phyloP scores from a whole-genome alignment of 257 asterid genomes.

The Penstemon barbatus region DNA sequence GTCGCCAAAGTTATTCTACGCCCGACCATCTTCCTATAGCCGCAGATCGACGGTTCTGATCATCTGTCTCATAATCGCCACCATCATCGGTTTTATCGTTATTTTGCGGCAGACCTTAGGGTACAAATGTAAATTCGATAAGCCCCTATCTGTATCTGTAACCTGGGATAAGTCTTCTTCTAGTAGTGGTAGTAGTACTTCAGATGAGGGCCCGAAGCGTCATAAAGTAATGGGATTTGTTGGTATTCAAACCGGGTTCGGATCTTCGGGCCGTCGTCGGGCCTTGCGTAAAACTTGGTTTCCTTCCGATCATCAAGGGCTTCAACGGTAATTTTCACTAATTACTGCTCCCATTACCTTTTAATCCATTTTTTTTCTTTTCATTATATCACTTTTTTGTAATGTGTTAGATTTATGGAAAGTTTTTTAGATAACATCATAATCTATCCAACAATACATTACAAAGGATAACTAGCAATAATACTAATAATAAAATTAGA shows the following conservation, averaged over 20 bases:
- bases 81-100: slow-evolving; percentile 51
- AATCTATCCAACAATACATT: too few relatives aligned
- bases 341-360: neutral
- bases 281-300: slow-evolving; percentile 90
- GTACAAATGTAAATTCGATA: slow-evolving; percentile 42
- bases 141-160: slow-evolving; percentile 73
- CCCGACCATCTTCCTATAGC: slow-evolving; percentile 52
- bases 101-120: slow-evolving; percentile 47
- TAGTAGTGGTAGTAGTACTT: slow-evolving; percentile 18
- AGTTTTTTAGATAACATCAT: too few relatives aligned
- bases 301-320: slow-evolving; percentile 81
- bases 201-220: slow-evolving; percentile 56
- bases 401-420: too few relatives aligned
- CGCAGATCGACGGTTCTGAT: slow-evolving; percentile 58
- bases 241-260: slow-evolving; percentile 91
- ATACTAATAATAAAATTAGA: too few relatives aligned
- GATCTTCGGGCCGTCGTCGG: slow-evolving; percentile 73
- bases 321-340: slow-evolving; percentile 51
- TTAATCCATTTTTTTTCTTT: too few relatives aligned
- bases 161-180: slow-evolving; percentile 67
- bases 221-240: slow-evolving; percentile 90
- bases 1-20: slow-evolving; percentile 75
- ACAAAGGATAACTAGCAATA: too few relatives aligned
- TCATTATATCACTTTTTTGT: too few relatives aligned
- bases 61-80: slow-evolving; percentile 48